Evolutionary conservation across 352 stramenopile genomes (phyloP).

Genomic region (Globisporangium canariense): DNA sequence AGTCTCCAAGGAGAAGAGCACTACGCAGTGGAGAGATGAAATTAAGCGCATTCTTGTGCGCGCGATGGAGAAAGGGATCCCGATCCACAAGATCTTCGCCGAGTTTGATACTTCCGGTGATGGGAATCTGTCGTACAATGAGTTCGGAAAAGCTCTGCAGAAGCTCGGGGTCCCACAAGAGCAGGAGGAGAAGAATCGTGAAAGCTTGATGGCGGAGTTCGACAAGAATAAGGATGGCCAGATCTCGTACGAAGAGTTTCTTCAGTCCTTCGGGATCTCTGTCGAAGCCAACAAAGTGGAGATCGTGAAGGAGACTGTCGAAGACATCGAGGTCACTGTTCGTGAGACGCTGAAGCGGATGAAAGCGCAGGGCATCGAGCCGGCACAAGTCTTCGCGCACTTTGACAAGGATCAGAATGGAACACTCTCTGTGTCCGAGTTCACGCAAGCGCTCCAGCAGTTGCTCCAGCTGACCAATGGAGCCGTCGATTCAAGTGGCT

Average conservation of each 20-base stretch:
- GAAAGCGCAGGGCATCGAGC: constrained; percentile 39
- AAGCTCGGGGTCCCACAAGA: constrained; percentile 41
- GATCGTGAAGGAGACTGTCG: constrained; percentile 31
- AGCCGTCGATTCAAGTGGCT: constrained; percentile 1
- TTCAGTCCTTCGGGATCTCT: constrained; percentile 47
- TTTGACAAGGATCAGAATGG: constrained; percentile 67
- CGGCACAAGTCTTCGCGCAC: constrained; percentile 63
- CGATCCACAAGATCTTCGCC: constrained; percentile 60
- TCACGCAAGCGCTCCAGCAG: constrained; percentile 47
- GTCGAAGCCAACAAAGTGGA: constrained; percentile 45
- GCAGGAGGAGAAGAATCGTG: constrained; percentile 17
- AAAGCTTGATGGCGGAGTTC: constrained; percentile 41
- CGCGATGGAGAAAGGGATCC: constrained; percentile 53
- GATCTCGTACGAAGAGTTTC: constrained; percentile 83
- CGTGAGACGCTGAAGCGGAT: constrained; percentile 48
- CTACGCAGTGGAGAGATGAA: constrained; percentile 35
- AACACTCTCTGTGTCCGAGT: constrained; percentile 50
- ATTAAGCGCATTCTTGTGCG: constrained; percentile 49
- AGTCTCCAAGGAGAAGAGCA: constrained; percentile 3
- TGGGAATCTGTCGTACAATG: constrained; percentile 49
- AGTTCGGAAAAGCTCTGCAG: constrained; percentile 48
- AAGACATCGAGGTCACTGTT: constrained; percentile 44
- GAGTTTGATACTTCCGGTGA: constrained; percentile 61
- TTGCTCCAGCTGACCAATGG: constrained; percentile 26
- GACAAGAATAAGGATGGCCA: constrained; percentile 55